phyloP scores from a whole-genome alignment of 1,284 basidiomycete species.

The Trichosporon coremiiforme region DNA sequence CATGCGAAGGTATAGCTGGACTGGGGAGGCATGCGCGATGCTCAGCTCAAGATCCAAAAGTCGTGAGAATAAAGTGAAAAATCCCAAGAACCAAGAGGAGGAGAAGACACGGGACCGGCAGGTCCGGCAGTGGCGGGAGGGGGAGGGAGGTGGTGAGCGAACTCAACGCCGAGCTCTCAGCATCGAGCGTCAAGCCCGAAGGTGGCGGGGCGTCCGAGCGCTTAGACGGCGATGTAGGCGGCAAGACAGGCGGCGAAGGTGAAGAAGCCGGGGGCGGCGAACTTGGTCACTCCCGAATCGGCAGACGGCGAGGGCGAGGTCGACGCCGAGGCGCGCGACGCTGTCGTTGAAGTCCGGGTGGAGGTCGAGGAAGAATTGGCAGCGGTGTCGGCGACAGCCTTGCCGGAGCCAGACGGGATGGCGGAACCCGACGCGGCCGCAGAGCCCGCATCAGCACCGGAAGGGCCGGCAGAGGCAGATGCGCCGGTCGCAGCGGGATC shows the following conservation, averaged over 20 bases:
- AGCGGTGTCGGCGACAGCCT: neutral
- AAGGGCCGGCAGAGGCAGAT: slow-evolving; percentile 8
- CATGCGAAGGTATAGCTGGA: neutral
- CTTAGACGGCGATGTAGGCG: slow-evolving; percentile 37
- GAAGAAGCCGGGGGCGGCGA: slow-evolving; percentile 32
- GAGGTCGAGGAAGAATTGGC: neutral
- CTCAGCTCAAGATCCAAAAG: slow-evolving; percentile 11
- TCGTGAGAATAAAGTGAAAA: neutral
- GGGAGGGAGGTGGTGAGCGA: neutral
- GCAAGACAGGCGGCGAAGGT: slow-evolving; percentile 36
- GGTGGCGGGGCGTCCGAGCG: too few relatives aligned
- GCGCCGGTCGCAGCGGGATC: neutral
- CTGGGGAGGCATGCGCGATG: slow-evolving; percentile 1
- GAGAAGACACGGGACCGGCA: neutral
- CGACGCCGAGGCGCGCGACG: slow-evolving; percentile 21
- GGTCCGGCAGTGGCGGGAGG: neutral
- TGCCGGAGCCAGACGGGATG: slow-evolving; percentile 22
- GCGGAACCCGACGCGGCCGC: slow-evolving; percentile 19
- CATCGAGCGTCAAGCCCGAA: neutral
- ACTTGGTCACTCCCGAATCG: slow-evolving; percentile 25
- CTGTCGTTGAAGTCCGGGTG: neutral
- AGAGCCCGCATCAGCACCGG: slow-evolving; percentile 19
- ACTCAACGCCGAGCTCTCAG: neutral
- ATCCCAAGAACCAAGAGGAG: slow-evolving; percentile 1
- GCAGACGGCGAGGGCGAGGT: slow-evolving; percentile 23